Conservation (phyloP, 2,329 filamentous ascomycete species). For the Aspergillus sp. region DNA sequence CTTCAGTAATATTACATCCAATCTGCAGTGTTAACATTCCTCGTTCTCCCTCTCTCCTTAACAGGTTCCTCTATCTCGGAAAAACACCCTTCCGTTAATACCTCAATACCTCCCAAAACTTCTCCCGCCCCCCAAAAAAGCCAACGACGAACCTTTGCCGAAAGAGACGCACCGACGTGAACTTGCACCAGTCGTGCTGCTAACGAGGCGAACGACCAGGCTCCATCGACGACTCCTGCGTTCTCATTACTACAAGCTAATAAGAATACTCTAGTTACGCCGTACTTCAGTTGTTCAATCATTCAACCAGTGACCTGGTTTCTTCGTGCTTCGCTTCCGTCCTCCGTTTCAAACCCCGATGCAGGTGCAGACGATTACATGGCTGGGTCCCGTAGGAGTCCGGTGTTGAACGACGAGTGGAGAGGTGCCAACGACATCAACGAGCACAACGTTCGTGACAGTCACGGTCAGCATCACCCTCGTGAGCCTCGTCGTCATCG, state of each 20-base stretch:
- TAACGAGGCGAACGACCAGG: slow-evolving; percentile 7
- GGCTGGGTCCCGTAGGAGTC: slow-evolving; percentile 43
- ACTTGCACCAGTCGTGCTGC: neutral
- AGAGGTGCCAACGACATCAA: slow-evolving; percentile 37
- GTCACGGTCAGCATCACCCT: slow-evolving; percentile 21
- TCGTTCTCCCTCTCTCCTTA: slow-evolving; percentile 2
- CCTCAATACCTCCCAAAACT: slow-evolving; percentile 11
- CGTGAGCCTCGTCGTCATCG: slow-evolving; percentile 27
- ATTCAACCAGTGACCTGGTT: slow-evolving; percentile 1
- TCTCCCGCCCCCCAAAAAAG: slow-evolving; percentile 12
- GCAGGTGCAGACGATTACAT: slow-evolving; percentile 38
- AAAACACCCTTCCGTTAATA: slow-evolving; percentile 23
- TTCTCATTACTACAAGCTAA: slow-evolving; percentile 11
- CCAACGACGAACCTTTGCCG: slow-evolving; percentile 12
- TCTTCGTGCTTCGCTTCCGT: slow-evolving; percentile 6
- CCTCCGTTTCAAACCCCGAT: slow-evolving; percentile 26
- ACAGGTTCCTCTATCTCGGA: slow-evolving; percentile 13
- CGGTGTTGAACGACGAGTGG: slow-evolving; percentile 45
- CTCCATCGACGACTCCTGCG: slow-evolving; percentile 15
- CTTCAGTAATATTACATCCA: neutral
- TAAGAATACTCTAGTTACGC: neutral
- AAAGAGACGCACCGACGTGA: slow-evolving; percentile 18
- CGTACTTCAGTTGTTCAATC: slow-evolving; percentile 7
- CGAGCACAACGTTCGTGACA: slow-evolving; percentile 24
- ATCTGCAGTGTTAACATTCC: slow-evolving; percentile 4